Evolutionary conservation across 139 green algal genomes (phyloP).

Genomic region (Chlamydomonas applanata): DNA sequence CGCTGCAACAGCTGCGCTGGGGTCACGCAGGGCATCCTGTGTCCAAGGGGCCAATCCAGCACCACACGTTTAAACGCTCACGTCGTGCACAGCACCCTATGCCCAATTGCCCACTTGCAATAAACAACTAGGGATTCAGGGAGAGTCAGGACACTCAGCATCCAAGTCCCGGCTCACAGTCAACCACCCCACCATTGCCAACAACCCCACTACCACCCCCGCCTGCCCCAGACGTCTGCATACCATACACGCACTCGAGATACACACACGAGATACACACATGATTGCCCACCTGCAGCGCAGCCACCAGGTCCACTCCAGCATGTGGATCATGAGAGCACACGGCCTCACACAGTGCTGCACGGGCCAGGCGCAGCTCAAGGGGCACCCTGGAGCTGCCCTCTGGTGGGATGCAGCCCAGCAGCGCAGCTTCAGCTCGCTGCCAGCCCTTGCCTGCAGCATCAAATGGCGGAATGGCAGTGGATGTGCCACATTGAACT

Average conservation of each 20-base stretch:
- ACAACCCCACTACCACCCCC: background rate
- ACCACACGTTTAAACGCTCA: too few species aligned
- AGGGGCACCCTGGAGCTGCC: background rate
- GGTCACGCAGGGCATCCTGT: conserved; percentile 35
- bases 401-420: conserved; percentile 15
- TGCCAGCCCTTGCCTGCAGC: conserved; percentile 37
- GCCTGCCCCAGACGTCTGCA: background rate
- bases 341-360: conserved; percentile 13
- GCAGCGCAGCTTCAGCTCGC: conserved; percentile 21
- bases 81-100: too few species aligned
- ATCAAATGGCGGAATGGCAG: too few species aligned
- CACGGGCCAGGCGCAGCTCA: conserved; percentile 37
- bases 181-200: background rate
- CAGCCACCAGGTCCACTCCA: conserved; percentile 44
- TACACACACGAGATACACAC: background rate
- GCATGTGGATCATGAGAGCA: conserved; percentile 1
- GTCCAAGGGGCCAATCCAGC: too few species aligned
- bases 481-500: too few species aligned
- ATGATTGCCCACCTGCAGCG: conserved; percentile 37
- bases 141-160: background rate
- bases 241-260: background rate
- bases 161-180: background rate
- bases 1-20: conserved; percentile 30
- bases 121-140: background rate
- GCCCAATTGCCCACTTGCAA: too few species aligned